Evolutionary conservation across 345 rosid species (phyloP).

Genomic region (Bruguiera gymnorhiza): DNA sequence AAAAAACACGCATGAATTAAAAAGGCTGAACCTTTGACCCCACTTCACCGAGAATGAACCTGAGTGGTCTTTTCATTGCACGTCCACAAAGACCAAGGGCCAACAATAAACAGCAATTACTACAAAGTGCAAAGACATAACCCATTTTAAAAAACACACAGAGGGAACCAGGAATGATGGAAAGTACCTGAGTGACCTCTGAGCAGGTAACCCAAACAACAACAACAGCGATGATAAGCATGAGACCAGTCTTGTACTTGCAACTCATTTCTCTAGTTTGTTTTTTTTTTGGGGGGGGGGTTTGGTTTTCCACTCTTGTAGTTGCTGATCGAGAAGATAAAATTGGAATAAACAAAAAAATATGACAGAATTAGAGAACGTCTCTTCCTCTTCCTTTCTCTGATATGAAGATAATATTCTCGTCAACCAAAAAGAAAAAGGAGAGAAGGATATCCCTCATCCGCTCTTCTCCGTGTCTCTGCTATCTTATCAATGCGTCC

Average conservation of each 20-base stretch:
- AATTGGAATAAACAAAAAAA: background rate
- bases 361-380: background rate
- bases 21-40: too few relatives aligned
- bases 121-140: too few relatives aligned
- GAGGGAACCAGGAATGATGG: background rate
- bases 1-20: too few relatives aligned
- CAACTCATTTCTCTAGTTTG: conserved; percentile 28
- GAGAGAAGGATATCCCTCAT: background rate
- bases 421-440: background rate
- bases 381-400: background rate
- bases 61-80: too few relatives aligned
- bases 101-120: too few relatives aligned
- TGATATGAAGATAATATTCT: background rate
- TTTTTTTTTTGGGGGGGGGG: too few relatives aligned
- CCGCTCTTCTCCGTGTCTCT: background rate
- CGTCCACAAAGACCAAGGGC: too few relatives aligned
- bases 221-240: conserved; percentile 34
- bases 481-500: background rate
- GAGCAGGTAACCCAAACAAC: conserved; percentile 49
- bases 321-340: background rate
- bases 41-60: too few relatives aligned
- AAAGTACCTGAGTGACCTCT: conserved; percentile 47
- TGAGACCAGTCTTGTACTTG: conserved; percentile 42
- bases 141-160: too few relatives aligned
- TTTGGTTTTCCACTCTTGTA: background rate